Evolutionary conservation across 1,284 basidiomycete species (phyloP), one percentile per base, ranked within the genome.

Genomic region (Calocybe gambosa): DNA sequence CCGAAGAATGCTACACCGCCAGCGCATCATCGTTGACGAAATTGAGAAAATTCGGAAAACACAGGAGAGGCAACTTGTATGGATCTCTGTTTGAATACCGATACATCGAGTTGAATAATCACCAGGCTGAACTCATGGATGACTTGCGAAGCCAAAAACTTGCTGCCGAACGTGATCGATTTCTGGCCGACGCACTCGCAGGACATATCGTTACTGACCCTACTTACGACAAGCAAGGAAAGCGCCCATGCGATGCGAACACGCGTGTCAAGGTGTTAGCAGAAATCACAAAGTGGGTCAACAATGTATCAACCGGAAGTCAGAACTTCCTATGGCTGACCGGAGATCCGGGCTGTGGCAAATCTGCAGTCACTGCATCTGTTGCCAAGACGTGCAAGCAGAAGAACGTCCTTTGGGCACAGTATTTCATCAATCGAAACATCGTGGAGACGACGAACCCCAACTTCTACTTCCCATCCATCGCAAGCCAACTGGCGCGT

Each of bases 351-450:
- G 21, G 21, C 21, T 23, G 21, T 23, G 21, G 50, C 2, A 52
- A 52, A 43, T 52, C 50, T 43, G 47, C 50, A 8, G 46, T 49
- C 26, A 44, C 50, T 8, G 50, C 50, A 7, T 42, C 50, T n/a
- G 26, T 52, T 28, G 41, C 47, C 3, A 18, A 23, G 28, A 29
- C 21, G 25, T 52, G 47, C 37, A 46, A 49, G 20, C 34, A 47
- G 42, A 33, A 40, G 40, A 18, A 7, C 21, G 21, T 23, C 7
- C 21, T 23, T 23, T 23, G 21, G 21, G 21, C 21, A 23, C 21
- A 23, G 7, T 23, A 4, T 23, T 23, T 23, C 21, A 23, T 23
- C 7, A 23, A 23, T 7, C 3, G 21, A 23, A 52, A 49, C 23
- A 38, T 35, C 15, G 44, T n/a, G 4, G 37, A 41, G 5, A 49